Evolutionary conservation across 2,329 filamentous ascomycete genomes (phyloP), one percentile per base, ranked within the genome.

Genomic region (Aspergillus pseudoglaucus): DNA sequence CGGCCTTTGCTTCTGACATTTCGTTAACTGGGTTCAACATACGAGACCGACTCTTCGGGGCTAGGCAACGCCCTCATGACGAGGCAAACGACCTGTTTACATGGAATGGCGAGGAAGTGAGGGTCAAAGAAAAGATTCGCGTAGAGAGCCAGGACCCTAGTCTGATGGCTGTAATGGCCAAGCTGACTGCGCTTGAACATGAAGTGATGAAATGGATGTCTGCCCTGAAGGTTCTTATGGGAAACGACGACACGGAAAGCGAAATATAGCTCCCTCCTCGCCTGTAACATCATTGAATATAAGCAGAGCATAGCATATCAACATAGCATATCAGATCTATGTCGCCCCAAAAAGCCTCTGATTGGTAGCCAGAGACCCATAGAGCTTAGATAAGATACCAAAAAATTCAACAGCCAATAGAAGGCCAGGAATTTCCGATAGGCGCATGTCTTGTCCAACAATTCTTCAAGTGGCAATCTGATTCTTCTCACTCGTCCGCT

Each of bases 91-190:
- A 83, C 33, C 73, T 87, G 0, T 96, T 95, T 66, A 75, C 73
- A 3, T 96, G 79, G 68, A 74, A 72, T 12, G 79, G 80, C 4
- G 77, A 82, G 47, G 83, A 93, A 52, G 90, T 96, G 2, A 85
- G 82, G 54, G 91, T 97, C 41, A 83, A 85, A 56, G 91, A 96
- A 66, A 96, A 96, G 72, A 81, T 95, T 4, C 79, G 87, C 37
- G 85, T 96, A 2, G 90, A 95, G 67, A 91, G 83, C 59, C 88
- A 90, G 47, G 90, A 97, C 66, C 91, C 91, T 1, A 90, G 83
- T 58, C 65, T 96, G 54, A 83, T 96, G 65, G 85, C 87, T 32
- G 76, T 93, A 30, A 85, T 88, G 65, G 85, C 89, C 4, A 96
- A 96, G 70, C 73, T 96, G 56, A 82, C 79, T 25, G 89, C 87